Evolutionary conservation across 2,329 filamentous ascomycete genomes (phyloP), one percentile per base, ranked within the genome.

Genomic region (Albifimbria verrucaria): DNA sequence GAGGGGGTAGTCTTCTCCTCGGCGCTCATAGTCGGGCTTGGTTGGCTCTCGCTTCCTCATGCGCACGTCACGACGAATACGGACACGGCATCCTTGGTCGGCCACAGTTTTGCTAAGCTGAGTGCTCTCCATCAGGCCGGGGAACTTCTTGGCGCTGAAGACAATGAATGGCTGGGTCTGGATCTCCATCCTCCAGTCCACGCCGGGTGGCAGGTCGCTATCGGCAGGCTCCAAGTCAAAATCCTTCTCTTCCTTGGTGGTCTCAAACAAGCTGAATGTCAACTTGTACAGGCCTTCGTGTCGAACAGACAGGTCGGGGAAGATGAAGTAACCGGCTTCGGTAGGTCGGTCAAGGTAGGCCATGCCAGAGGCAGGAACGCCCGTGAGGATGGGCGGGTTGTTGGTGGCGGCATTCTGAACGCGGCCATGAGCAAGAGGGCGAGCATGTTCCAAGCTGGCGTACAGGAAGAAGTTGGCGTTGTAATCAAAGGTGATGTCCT

Each of bases 381-480:
- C 94, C 0, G 93, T 97, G 61, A 99, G 77, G 22, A 97, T 92
- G 0, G 94, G 89, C 43, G 88, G 86, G 53, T 85, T 87, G 48
- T 85, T 83, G 11, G 88, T 82, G n/a, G 85, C 77, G 25, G 79
- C 80, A 12, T 80, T 79, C 61, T 85, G 83, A 45, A 90, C 84
- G 59, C 92, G 88, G 49, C 89, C 89, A 54, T 91, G 88, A 18
- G 91, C 91, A 55, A 97, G 88, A 25, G 86, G 83, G 36, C 92
- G 89, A 24, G 91, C 89, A 62, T 90, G 86, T 67, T 97, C 92
- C 54, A 99, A 80, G 6, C 92, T 97, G 49, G 92, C 90, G 65
- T 91, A 97, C 41, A 97, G 86, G 74, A 99, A 97, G 81, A 97
- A 97, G 73, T 96, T 96, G 67, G 92, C 92, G 67, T 96, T 93